phyloP scores from a whole-genome alignment of 2,329 filamentous ascomycete genomes.

The Clarireedia paspali region DNA sequence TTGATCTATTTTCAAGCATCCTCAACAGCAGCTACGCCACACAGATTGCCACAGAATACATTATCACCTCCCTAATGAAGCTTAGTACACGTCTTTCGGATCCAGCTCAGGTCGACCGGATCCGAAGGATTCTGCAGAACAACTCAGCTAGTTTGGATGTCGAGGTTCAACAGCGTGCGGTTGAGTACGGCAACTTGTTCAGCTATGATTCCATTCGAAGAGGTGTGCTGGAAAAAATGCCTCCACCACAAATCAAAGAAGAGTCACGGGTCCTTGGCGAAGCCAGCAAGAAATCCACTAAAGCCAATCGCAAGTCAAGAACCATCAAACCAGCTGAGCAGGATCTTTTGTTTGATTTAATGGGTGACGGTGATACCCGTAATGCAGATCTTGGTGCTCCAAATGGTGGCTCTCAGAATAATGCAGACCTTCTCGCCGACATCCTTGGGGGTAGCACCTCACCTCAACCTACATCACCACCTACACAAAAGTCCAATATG shows the following conservation, averaged over 20 bases:
- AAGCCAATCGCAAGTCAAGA: constrained; percentile 67
- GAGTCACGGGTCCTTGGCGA: constrained; percentile 86
- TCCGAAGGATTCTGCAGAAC: constrained; percentile 68
- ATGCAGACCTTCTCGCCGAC: constrained; percentile 81
- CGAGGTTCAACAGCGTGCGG: constrained; percentile 91
- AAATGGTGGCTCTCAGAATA: constrained; percentile 61
- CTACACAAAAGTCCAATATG: constrained; percentile 48
- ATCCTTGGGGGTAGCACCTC: constrained; percentile 72
- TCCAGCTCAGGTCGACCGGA: constrained; percentile 74
- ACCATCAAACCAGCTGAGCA: constrained; percentile 79
- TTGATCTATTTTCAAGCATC: constrained; percentile 88
- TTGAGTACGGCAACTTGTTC: constrained; percentile 95
- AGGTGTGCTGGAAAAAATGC: constrained; percentile 96
- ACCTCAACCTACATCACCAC: constrained; percentile 39
- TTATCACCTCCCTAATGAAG: constrained; percentile 91
- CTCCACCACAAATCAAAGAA: constrained; percentile 91
- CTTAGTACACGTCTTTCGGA: constrained; percentile 83
- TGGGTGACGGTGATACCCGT: constrained; percentile 71
- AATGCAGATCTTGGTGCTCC: constrained; percentile 55
- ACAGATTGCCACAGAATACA: constrained; percentile 89
- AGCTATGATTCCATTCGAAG: constrained; percentile 76
- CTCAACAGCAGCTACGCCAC: constrained; percentile 91
- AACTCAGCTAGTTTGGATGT: constrained; percentile 86
- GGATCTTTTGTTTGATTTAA: constrained; percentile 84
- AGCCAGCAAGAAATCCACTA: constrained; percentile 60